These are phyloP conservation scores for Ceraceosorus guamensis DNA, from an alignment of 1,284 basidiomycete species.

Conservation along the genomic window DNA sequence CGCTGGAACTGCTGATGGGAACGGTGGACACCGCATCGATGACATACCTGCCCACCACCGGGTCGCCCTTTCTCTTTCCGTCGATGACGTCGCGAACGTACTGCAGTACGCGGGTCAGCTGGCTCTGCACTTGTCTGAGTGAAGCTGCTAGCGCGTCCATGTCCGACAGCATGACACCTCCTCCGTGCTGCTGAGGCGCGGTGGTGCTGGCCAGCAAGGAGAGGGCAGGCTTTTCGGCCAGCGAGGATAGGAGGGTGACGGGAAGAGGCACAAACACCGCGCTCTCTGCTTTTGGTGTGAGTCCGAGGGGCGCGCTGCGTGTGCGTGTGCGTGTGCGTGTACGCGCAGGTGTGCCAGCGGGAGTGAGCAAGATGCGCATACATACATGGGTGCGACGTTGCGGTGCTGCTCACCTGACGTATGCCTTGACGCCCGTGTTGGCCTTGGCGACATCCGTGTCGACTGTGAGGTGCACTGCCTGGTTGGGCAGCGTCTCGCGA, in stretches of 20 bases:
- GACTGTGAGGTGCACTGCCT: constrained; percentile 85
- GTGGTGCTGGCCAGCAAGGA: constrained; percentile 66
- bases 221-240: constrained; percentile 49
- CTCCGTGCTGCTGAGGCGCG: constrained; percentile 9
- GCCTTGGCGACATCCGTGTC: constrained; percentile 64
- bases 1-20: constrained; percentile 18
- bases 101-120: constrained; percentile 75
- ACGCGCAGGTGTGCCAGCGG: no score
- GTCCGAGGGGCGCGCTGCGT: constrained; percentile 59
- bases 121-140: constrained; percentile 63
- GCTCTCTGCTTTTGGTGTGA: constrained; percentile 41
- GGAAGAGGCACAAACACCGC: constrained; percentile 44
- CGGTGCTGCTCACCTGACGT: constrained; percentile 45
- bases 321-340: neutral
- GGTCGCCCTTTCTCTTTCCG: constrained; percentile 73
- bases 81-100: constrained; percentile 78
- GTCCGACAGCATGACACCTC: constrained; percentile 37
- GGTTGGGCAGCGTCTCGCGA: constrained; percentile 78
- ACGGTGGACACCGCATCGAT: constrained; percentile 63
- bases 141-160: constrained; percentile 59
- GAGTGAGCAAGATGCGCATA: no score
- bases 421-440: constrained; percentile 66
- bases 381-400: no score
- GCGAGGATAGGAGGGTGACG: constrained; percentile 32
- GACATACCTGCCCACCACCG: constrained; percentile 80